Base-by-base conservation (phyloP, 140 eudicot genomes). In the Flaveria floridana region DNA sequence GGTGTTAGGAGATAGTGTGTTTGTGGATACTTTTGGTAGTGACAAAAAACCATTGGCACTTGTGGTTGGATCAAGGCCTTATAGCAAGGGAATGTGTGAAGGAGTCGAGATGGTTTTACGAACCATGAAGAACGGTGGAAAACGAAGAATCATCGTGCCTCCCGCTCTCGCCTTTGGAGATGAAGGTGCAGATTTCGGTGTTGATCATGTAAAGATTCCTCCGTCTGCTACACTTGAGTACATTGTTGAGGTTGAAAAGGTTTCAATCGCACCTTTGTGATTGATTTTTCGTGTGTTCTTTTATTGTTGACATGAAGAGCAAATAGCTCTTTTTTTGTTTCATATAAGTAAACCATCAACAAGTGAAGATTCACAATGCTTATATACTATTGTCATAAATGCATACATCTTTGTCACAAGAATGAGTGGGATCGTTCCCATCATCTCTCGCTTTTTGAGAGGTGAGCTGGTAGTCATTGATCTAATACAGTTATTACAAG, bases 241-340 rank as follows among this genome's bases (percentile, higher is more conserved):
- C 61, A 66, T 87, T 30, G 78, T 92, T 0, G 88, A 92, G 79
- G 88, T 92, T 66, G 95, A 89, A 50, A 92, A 82, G 78, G 96
- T 92, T 71, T 92, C 96, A 0, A 88, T 89, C 74, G 98, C 98
- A 76, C 98, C 96, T 0, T 92, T 92, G 47, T 91, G 86, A 84
- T 59, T 88, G 84, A 80, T 65, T 52, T 68, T 77, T 71, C 47
- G 14, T 58, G 50, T 65, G 14, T 28, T 63, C 14, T 63, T 39
- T 15, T 6, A 34, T 63, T 15, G 13, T 30, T 6, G 69, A 30
- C 9, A 63, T 63, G 69, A 63, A 63, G 16, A 7, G 11, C 26
- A 14, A n/a, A 65, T n/a, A 34, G n/a, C 14, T 65, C 37, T 14
- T 44, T 44, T 0, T 44, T 44, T 44, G 23, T 21, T 44, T 8